Evolutionary conservation across 148 eudicot genomes (phyloP).

Genomic region (Rhododendron ovatum): DNA sequence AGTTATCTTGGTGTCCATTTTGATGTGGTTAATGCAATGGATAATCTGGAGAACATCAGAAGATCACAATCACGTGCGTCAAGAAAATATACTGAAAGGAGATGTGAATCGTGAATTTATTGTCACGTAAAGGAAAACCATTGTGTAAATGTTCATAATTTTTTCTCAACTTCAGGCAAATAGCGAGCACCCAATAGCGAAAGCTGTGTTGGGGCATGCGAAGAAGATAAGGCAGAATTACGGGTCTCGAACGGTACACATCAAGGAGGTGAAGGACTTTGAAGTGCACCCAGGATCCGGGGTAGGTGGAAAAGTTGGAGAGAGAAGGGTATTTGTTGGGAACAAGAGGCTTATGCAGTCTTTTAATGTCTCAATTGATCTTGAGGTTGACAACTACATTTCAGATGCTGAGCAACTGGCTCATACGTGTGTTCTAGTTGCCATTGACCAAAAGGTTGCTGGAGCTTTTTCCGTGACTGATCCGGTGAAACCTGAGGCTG

Average conservation of each 20-base stretch:
- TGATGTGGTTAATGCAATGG: not conserved
- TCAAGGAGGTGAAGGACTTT: slow-evolving; percentile 70
- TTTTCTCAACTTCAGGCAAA: slow-evolving; percentile 49
- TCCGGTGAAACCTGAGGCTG: slow-evolving; percentile 94
- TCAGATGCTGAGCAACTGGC: slow-evolving; percentile 63
- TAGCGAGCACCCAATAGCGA: slow-evolving; percentile 95
- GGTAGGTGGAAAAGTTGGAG: slow-evolving; percentile 80
- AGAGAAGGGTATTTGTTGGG: slow-evolving; percentile 63
- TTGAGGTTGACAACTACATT: slow-evolving; percentile 56
- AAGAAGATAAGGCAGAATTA: slow-evolving; percentile 48
- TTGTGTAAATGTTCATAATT: not conserved
- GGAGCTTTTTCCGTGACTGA: slow-evolving; percentile 94
- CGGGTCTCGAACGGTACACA: slow-evolving; percentile 35
- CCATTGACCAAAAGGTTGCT: slow-evolving; percentile 70
- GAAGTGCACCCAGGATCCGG: slow-evolving; percentile 94
- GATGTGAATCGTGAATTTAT: not conserved
- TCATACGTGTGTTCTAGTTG: slow-evolving; percentile 79
- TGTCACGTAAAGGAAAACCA: not conserved
- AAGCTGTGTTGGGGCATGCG: slow-evolving; percentile 80
- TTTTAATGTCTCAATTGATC: slow-evolving; percentile 45
- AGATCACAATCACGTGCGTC: not conserved
- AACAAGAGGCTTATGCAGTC: slow-evolving; percentile 79
- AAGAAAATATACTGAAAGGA: not conserved
- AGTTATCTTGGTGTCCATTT: not conserved
- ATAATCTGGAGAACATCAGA: not conserved